Evolutionary conservation across 1,139 yeast genomes (phyloP).

Genomic region (Dujonia santamariae): DNA sequence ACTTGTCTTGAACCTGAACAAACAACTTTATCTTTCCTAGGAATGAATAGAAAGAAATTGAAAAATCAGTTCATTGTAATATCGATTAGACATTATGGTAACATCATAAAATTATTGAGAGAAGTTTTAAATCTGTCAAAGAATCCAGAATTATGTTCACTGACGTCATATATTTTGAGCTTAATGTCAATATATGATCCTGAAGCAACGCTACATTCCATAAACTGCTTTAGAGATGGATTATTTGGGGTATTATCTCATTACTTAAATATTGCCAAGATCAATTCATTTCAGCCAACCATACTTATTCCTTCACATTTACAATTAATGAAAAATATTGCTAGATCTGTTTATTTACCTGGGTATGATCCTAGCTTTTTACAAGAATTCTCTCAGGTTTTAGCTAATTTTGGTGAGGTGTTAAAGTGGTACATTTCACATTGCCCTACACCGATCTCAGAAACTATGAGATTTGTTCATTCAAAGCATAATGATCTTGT

Average conservation of each 20-base stretch:
- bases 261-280: conserved; percentile 23
- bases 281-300: conserved; percentile 4
- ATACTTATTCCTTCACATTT: conserved; percentile 21
- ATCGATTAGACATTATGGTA: conserved; percentile 37
- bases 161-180: conserved; percentile 38
- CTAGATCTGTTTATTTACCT: conserved; percentile 37
- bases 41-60: conserved; percentile 15
- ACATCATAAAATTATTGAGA: conserved; percentile 34
- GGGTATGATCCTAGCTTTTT: conserved; percentile 34
- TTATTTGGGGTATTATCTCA: conserved; percentile 36
- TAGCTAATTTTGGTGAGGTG: conserved; percentile 6
- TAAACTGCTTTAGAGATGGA: conserved; percentile 42
- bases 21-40: conserved; percentile 12
- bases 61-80: conserved; percentile 26
- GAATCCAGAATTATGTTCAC: conserved; percentile 34
- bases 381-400: conserved; percentile 17
- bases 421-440: not conserved
- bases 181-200: conserved; percentile 46
- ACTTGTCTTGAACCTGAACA: conserved; percentile 21
- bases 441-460: not conserved
- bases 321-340: conserved; percentile 35
- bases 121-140: conserved; percentile 25
- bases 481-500: conserved; percentile 23
- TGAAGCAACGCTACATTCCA: conserved; percentile 39
- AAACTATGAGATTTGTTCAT: conserved; percentile 15